Base-by-base conservation (phyloP, 2,329 filamentous ascomycete species). In the Ploettnerulaceae sp. region DNA sequence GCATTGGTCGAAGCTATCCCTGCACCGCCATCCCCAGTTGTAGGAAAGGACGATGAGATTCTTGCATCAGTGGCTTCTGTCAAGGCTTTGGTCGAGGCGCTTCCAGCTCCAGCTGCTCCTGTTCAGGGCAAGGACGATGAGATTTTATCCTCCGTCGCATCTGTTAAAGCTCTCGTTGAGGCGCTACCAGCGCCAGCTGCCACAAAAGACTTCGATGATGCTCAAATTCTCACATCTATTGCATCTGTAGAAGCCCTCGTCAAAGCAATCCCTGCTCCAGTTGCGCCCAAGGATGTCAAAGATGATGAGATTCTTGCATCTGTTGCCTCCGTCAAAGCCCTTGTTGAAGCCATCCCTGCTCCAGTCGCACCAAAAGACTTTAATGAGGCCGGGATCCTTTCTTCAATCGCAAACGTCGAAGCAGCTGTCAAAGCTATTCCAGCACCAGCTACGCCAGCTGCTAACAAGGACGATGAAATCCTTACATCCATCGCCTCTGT, bases 91-190 rank as follows among this genome's bases (percentile, higher is more conserved):
- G 33, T 48, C 17, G 46, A 40, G 3, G 42, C 33, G 5, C 24
- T 45, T 18, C 32, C 52, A 4, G 36, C 39, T 12, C 44, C 50
- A 12, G 35, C 31, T 18, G 25, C 35, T 21, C 39, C 32, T 12
- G 26, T 39, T 14, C 33, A n/a, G 15, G 31, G 43, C 17, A 45
- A 38, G 18, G 37, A 29, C 15, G 44, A 45, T 15, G 38, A 45
- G 15, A 45, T 42, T n/a, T 29, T 47, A 25, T 20, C 33, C 9
- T 31, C 43, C 3, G 24, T 37, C 11, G 43, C 43, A 11, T 18
- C 34, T 8, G n/a, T 53, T 14, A 53, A 55, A 40, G 34, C 48
- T 15, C 34, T 51, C n/a, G 31, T 52, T 22, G 44, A 48, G 31
- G 43, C 40, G 14, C 45, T 55, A 5, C 52, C 52, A 35, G 29